Evolutionary conservation across 495 filamentous ascomycete genomes (phyloP), one percentile per base, ranked within the genome.

Genomic region (Aeminium ludgeri): DNA sequence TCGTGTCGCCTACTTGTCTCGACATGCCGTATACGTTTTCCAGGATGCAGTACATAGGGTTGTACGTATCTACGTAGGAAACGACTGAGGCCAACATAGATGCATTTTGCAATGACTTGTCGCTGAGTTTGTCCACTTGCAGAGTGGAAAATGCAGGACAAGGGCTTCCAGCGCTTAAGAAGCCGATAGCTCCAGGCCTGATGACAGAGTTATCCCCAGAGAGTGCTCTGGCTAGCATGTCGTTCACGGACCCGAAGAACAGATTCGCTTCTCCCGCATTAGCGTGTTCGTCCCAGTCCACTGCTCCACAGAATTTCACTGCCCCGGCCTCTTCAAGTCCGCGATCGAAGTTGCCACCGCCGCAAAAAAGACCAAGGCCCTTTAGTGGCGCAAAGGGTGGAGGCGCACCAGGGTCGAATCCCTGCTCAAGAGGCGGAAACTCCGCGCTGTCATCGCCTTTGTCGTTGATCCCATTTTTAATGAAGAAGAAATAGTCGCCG

Each of bases 1-100:
- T 12, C 57, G 55, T 29, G 55, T 51, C 12, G 38, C 54, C 20
- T 49, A 53, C 28, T 38, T 47, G 34, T 58, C 29, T 40, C 0
- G 79, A 65, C 57, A 86, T 80, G 1, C 49, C 56, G 2, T 65
- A 49, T 0, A 86, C 81, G 45, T 86, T 86, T 55, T 86, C 81
- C 3, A 86, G 60, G 0, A 86, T 31, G 11, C 70, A 78, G 53
- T 80, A 84, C 19, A 71, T 65, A 0, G 82, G 82, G 0, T 74
- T 65, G 47, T 80, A 85, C 11, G 84, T 63, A 43, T 86, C 82
- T 3, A 85, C 60, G 43, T 68, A 81, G 0, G 82, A 65, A 3
- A 74, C 70, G n/a, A 84, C 78, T 0, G 78, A 78, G 0, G 80
- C 77, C 2, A 85, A 66, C 31, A 83, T 62, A 0, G 78, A 82